A percentile compares a stretch with the other conserved stretches of the same genome.
These are phyloP conservation scores for Suillus occidentalis DNA, from an alignment of 768 basidiomycete species.

Conservation along the genomic window DNA sequence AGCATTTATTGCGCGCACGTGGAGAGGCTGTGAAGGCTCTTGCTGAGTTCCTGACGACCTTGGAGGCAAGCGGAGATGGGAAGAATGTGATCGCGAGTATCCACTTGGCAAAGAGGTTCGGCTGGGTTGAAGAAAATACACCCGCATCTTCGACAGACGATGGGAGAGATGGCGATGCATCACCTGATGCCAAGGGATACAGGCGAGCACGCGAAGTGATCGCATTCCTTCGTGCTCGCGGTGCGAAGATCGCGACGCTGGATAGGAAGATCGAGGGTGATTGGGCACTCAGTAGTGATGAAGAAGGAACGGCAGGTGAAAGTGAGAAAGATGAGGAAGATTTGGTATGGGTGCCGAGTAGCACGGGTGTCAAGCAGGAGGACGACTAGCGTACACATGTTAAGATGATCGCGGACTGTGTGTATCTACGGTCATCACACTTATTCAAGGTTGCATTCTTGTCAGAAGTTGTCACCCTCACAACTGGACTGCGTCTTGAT, in stretches of 20 bases:
- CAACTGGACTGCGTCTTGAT: not conserved
- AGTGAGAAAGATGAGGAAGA: constrained; percentile 33
- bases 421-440: not conserved
- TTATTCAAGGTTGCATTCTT: not conserved
- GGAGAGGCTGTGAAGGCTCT: constrained; percentile 78
- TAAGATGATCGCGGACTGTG: not conserved
- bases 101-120: constrained; percentile 48
- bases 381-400: constrained; percentile 12
- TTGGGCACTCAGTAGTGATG: constrained; percentile 73
- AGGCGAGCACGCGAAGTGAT: constrained; percentile 73
- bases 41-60: constrained; percentile 65
- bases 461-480: not conserved
- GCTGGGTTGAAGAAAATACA: constrained; percentile 37
- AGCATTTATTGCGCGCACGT: constrained; percentile 87
- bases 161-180: constrained; percentile 27
- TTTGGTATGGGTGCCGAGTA: constrained; percentile 32
- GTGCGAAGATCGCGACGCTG: constrained; percentile 66
- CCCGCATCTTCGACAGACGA: constrained; percentile 17
- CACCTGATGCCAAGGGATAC: constrained; percentile 45
- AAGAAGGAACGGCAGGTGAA: constrained; percentile 25
- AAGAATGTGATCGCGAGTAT: constrained; percentile 46
- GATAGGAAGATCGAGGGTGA: constrained; percentile 50
- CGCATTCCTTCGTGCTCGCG: constrained; percentile 62
- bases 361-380: constrained; percentile 12
- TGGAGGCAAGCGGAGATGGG: constrained; percentile 50